Conservation (phyloP, 2,329 filamentous ascomycete species). For the Colletotrichum musae region DNA sequence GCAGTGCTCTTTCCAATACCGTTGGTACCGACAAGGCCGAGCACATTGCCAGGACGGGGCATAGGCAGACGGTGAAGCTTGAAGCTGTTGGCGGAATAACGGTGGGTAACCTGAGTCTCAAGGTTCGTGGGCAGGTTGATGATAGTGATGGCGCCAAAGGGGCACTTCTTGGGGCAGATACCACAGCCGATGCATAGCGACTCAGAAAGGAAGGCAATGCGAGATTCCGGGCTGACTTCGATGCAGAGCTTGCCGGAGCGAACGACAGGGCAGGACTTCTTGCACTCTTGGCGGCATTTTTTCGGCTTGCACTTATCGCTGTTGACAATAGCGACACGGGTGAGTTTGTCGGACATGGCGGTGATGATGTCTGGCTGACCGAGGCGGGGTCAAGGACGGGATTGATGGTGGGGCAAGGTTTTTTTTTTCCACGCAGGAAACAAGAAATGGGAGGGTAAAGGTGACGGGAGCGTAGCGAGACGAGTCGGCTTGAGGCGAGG, state of each 20-base stretch:
- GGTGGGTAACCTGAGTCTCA: slow-evolving; percentile 97
- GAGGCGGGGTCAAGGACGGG: slow-evolving; percentile 36
- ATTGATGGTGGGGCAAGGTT: slow-evolving; percentile 32
- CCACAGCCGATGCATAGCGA: slow-evolving; percentile 96
- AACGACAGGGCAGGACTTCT: slow-evolving; percentile 98
- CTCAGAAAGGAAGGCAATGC: slow-evolving; percentile 98
- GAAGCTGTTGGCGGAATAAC: slow-evolving; percentile 99
- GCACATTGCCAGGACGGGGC: slow-evolving; percentile 93
- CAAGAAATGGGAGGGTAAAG: slow-evolving; percentile 13
- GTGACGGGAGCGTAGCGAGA: slow-evolving; percentile 12
- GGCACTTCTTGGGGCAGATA: slow-evolving; percentile 99
- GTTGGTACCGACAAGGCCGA: slow-evolving; percentile 98
- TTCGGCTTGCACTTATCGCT: slow-evolving; percentile 82
- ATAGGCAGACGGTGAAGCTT: slow-evolving; percentile 98
- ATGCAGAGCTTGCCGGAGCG: slow-evolving; percentile 98
- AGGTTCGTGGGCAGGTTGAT: slow-evolving; percentile 99
- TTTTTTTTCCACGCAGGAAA: slow-evolving; percentile 24
- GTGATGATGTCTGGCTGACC: slow-evolving; percentile 44
- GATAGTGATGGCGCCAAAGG: slow-evolving; percentile 98
- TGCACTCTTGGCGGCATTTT: slow-evolving; percentile 99
- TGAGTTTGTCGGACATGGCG: slow-evolving; percentile 93
- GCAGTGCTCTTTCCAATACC: slow-evolving; percentile 99
- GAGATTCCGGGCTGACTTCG: slow-evolving; percentile 89
- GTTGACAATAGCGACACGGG: slow-evolving; percentile 99
- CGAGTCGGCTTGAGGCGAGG: background rate